Evolutionary conservation across 2,329 filamentous ascomycete species (phyloP).

Genomic region (Talaromyces sp.): DNA sequence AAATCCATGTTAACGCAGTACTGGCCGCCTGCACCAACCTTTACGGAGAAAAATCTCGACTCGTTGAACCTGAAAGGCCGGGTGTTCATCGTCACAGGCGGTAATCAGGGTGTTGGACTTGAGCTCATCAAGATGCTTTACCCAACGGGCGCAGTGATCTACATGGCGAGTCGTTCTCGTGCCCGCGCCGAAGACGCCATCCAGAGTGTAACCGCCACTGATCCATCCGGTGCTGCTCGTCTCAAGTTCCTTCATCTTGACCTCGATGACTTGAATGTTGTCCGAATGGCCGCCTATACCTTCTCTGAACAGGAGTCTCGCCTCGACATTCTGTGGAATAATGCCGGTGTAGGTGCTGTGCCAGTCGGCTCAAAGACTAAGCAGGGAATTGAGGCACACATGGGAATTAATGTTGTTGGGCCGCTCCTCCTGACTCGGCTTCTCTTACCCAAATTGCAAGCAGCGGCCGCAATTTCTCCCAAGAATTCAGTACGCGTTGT

Average conservation of each 20-base stretch:
- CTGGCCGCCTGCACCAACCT: conserved; percentile 21
- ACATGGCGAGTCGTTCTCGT: conserved; percentile 22
- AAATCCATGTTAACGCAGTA: conserved; percentile 17
- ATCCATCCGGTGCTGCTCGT: neutral
- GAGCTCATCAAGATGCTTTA: conserved; percentile 26
- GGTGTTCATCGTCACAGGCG: conserved; percentile 30
- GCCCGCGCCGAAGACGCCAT: conserved; percentile 1
- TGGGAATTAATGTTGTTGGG: conserved; percentile 42
- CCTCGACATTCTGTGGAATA: conserved; percentile 43
- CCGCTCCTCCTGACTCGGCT: conserved; percentile 41
- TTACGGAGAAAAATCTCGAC: conserved; percentile 24
- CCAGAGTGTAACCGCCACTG: neutral
- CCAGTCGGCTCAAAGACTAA: conserved; percentile 31
- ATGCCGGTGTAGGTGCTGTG: conserved; percentile 38
- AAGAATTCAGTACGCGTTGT: conserved; percentile 34
- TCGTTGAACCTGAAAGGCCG: conserved; percentile 19
- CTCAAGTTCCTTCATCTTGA: neutral
- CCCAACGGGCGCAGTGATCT: conserved; percentile 22
- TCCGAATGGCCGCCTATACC: conserved; percentile 24
- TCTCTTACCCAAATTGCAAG: conserved; percentile 29
- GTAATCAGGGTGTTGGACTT: conserved; percentile 24
- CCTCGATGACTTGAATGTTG: neutral
- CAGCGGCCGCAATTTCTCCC: conserved; percentile 5
- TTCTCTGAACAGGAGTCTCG: conserved; percentile 35
- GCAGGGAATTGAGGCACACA: conserved; percentile 34